Conservation (phyloP, 768 basidiomycete species). For the Suillus placidus region DNA sequence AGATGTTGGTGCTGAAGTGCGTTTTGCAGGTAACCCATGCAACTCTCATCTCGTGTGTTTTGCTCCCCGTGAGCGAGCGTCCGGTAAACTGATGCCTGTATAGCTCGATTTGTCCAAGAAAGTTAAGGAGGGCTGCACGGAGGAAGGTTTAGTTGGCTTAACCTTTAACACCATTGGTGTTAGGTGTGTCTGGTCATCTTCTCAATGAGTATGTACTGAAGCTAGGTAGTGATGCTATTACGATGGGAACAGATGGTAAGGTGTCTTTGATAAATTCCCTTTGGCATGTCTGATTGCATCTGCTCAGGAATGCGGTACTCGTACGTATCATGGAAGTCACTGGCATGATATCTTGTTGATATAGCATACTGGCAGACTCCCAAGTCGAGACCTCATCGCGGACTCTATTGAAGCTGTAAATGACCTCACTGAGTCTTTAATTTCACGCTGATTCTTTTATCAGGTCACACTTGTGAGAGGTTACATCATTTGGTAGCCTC, state of each 20-base stretch:
- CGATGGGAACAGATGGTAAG: constrained; percentile 86
- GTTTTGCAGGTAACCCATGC: constrained; percentile 73
- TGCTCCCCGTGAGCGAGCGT: not conserved
- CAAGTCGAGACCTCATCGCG: constrained; percentile 87
- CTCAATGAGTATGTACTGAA: constrained; percentile 4
- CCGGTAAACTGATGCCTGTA: constrained; percentile 6
- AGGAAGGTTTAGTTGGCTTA: constrained; percentile 79
- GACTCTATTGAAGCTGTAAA: constrained; percentile 84
- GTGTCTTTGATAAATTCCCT: constrained; percentile 6
- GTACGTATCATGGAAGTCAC: constrained; percentile 44
- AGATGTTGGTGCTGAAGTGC: not conserved
- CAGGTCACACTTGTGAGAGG: constrained; percentile 59
- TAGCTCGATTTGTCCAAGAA: constrained; percentile 79
- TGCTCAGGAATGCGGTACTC: constrained; percentile 82
- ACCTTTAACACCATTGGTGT: constrained; percentile 87
- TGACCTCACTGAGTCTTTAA: constrained; percentile 4
- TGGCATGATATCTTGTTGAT: not conserved
- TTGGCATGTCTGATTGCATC: constrained; percentile 3
- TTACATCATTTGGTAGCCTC: not conserved
- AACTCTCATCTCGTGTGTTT: constrained; percentile 73
- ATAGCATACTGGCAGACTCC: constrained; percentile 51
- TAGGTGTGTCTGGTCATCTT: constrained; percentile 48
- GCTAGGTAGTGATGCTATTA: constrained; percentile 72
- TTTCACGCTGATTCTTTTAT: constrained; percentile 9
- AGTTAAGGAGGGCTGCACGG: constrained; percentile 81